Conservation (phyloP, 805 yeast genomes). For the Kodamaea neixiangensis region DNA sequence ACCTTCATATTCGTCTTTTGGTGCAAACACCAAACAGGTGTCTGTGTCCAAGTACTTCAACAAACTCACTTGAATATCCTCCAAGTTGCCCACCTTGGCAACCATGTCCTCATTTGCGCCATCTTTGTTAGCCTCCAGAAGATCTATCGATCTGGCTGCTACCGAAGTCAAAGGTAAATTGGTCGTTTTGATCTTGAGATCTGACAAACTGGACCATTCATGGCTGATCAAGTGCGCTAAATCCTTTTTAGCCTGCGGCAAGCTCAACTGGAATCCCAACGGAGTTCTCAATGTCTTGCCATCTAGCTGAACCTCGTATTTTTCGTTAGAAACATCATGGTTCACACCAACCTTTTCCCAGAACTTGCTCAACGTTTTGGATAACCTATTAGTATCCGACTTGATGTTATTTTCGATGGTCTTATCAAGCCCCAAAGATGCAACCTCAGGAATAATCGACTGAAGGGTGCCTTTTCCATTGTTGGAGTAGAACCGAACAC, state of each 20-base stretch:
- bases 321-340: constrained; percentile 27
- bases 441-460: constrained; percentile 12
- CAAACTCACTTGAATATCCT: constrained; percentile 57
- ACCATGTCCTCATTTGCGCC: constrained; percentile 43
- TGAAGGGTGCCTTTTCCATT: constrained; percentile 15
- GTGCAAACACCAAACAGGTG: constrained; percentile 85
- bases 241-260: constrained; percentile 59
- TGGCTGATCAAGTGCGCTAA: constrained; percentile 77
- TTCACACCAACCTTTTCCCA: constrained; percentile 74
- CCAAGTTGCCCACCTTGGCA: constrained; percentile 64
- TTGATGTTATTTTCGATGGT: constrained; percentile 53
- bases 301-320: constrained; percentile 64
- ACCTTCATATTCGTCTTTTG: constrained; percentile 80
- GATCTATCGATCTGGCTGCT: constrained; percentile 83
- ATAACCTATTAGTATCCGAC: constrained; percentile 68
- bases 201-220: constrained; percentile 83
- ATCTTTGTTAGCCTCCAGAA: constrained; percentile 42
- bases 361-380: constrained; percentile 69
- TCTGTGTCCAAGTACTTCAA: constrained; percentile 92
- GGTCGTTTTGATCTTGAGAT: constrained; percentile 67
- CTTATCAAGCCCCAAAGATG: constrained; percentile 25
- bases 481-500: constrained; percentile 3
- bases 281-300: constrained; percentile 82
- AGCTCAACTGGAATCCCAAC: constrained; percentile 63
- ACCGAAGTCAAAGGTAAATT: constrained; percentile 85